These are phyloP conservation scores for Gomphus sp. DNA, from an alignment of 1,284 basidiomycete genomes.

Conservation along the genomic window DNA sequence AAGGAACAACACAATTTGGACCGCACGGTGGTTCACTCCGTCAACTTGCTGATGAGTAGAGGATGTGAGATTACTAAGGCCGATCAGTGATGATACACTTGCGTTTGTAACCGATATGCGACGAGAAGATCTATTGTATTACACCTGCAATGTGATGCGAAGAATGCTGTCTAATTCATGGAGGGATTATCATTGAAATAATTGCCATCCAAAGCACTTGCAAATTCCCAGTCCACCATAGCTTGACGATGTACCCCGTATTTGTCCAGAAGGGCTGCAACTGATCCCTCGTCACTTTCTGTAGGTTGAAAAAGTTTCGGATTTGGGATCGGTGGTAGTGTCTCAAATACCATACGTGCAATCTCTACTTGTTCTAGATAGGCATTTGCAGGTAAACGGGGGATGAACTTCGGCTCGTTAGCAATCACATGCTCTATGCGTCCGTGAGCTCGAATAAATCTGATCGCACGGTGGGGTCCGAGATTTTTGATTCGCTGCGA, in stretches of 20 bases:
- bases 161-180: neutral
- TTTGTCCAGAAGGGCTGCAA: conserved; percentile 36
- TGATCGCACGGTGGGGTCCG: conserved; percentile 66
- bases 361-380: conserved; percentile 54
- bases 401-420: conserved; percentile 38
- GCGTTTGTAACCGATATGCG: neutral
- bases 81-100: neutral
- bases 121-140: neutral
- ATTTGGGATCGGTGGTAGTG: conserved; percentile 49
- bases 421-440: conserved; percentile 67
- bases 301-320: conserved; percentile 24
- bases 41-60: neutral
- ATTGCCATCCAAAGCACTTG: conserved; percentile 43
- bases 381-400: conserved; percentile 31
- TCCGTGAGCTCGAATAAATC: conserved; percentile 59
- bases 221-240: conserved; percentile 32
- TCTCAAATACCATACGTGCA: conserved; percentile 54
- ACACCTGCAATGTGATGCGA: neutral
- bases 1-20: conserved; percentile 15
- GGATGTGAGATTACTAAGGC: neutral
- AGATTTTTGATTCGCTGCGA: conserved; percentile 72
- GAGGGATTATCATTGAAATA: conserved; percentile 55
- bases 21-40: neutral
- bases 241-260: conserved; percentile 38
- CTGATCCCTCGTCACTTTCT: conserved; percentile 29